Percentiles rank a stretch among this genome's conserved stretches.
Conservation (phyloP, 345 rosid species). For the Linum trigynum region DNA sequence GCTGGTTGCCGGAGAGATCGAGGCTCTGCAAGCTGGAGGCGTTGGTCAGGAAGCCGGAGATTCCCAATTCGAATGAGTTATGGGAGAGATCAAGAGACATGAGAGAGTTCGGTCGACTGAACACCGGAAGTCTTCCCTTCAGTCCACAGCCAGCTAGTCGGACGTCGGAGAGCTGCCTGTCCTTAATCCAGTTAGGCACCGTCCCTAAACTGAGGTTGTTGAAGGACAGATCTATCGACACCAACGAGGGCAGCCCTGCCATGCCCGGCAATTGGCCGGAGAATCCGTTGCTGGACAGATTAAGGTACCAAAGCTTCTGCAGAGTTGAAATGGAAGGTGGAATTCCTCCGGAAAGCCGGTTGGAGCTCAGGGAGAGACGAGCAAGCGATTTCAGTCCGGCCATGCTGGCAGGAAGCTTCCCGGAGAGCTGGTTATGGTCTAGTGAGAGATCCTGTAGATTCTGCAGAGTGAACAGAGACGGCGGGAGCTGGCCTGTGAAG, state of each 20-base stretch:
- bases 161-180: conserved; percentile 48
- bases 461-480: conserved; percentile 45
- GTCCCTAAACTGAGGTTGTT: conserved; percentile 62
- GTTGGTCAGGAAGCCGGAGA: conserved; percentile 45
- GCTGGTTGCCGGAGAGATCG: conserved; percentile 64
- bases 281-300: conserved; percentile 68
- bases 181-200: conserved; percentile 63
- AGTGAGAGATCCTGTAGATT: conserved; percentile 47
- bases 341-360: conserved; percentile 57
- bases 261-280: conserved; percentile 55
- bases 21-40: conserved; percentile 53
- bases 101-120: conserved; percentile 51
- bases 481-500: conserved; percentile 50
- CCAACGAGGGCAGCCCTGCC: conserved; percentile 52
- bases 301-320: conserved; percentile 78
- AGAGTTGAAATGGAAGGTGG: conserved; percentile 56
- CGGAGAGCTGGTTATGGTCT: conserved; percentile 54
- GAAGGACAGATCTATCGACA: conserved; percentile 74
- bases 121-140: conserved; percentile 54
- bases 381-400: conserved; percentile 57
- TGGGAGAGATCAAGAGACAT: conserved; percentile 61
- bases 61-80: conserved; percentile 50
- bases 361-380: conserved; percentile 49
- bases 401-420: conserved; percentile 58
- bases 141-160: conserved; percentile 79